These are phyloP conservation scores for Fusarium udum DNA, from an alignment of 2,329 filamentous ascomycete species.

Conservation along the genomic window DNA sequence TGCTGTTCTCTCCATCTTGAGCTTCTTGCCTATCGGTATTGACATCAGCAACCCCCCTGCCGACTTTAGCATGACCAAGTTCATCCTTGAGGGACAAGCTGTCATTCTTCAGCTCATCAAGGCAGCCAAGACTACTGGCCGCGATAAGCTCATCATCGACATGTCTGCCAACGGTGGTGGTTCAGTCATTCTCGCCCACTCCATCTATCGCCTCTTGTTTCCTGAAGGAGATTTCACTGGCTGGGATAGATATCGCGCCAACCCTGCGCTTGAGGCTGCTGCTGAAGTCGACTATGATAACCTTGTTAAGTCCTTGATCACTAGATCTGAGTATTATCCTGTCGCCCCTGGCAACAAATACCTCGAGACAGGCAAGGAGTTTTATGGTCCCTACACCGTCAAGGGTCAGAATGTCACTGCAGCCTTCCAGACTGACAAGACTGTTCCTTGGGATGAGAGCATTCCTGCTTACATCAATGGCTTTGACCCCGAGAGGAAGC, in stretches of 20 bases:
- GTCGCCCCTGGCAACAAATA: conserved; percentile 9
- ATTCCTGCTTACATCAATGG: conserved; percentile 33
- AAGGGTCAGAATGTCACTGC: conserved; percentile 36
- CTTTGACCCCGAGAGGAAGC: conserved; percentile 22
- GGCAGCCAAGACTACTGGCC: conserved; percentile 27
- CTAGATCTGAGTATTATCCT: conserved; percentile 17
- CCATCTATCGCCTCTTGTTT: conserved; percentile 37
- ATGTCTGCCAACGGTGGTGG: conserved; percentile 39
- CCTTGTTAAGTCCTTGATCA: conserved; percentile 23
- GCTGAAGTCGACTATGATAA: conserved; percentile 29
- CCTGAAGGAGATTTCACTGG: conserved; percentile 30
- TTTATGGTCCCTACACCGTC: conserved; percentile 35
- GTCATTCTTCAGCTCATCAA: conserved; percentile 33
- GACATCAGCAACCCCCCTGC: not conserved
- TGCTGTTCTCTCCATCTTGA: conserved; percentile 36
- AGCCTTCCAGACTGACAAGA: conserved; percentile 30
- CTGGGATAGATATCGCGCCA: conserved; percentile 38
- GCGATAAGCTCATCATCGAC: conserved; percentile 41
- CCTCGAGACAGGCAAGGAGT: conserved; percentile 35
- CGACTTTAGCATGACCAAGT: conserved; percentile 15
- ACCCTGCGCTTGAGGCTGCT: conserved; percentile 28
- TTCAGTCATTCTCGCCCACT: conserved; percentile 30
- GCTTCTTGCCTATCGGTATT: conserved; percentile 35
- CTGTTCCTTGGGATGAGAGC: conserved; percentile 10
- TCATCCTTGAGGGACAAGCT: conserved; percentile 29